Percentiles rank a stretch among this genome's conserved stretches.
phyloP scores from a whole-genome alignment of 75 land plant species.

The Sequoia sempervirens region DNA sequence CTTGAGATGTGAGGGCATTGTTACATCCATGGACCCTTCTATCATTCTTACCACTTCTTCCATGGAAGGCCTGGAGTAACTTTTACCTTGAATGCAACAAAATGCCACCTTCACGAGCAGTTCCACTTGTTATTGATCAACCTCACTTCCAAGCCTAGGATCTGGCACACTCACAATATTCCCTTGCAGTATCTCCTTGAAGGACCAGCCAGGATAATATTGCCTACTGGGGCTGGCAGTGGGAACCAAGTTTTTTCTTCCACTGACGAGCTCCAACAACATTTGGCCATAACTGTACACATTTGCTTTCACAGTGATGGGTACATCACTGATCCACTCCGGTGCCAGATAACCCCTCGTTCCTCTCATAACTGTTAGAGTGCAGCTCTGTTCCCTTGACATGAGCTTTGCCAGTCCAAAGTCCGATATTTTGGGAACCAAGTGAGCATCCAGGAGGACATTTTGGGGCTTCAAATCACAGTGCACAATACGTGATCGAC shows the following conservation, averaged over 20 bases:
- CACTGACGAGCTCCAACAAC: not conserved
- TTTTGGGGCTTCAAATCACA: not conserved
- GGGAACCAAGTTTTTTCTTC: not conserved
- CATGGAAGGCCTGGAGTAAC: too few relatives aligned
- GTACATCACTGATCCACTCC: not conserved
- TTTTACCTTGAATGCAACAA: too few relatives aligned
- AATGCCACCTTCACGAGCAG: too few relatives aligned
- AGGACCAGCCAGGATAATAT: not conserved
- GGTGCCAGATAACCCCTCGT: not conserved
- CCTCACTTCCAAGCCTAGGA: too few relatives aligned
- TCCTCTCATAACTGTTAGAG: not conserved
- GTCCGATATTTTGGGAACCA: not conserved
- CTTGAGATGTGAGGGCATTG: too few relatives aligned
- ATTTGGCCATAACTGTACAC: not conserved
- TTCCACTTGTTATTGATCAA: too few relatives aligned
- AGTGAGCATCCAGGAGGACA: not conserved
- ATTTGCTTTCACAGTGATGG: not conserved
- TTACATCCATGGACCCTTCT: too few relatives aligned
- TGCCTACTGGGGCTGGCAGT: not conserved
- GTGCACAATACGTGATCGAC: too few relatives aligned
- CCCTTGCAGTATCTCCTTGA: too few relatives aligned
- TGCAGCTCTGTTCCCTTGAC: not conserved
- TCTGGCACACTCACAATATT: too few relatives aligned
- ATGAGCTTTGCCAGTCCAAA: constrained; percentile 1
- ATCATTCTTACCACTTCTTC: too few relatives aligned